Conservation (phyloP, 371 early-diverging fungal genomes). For the Syncephalastrum contaminatum region DNA sequence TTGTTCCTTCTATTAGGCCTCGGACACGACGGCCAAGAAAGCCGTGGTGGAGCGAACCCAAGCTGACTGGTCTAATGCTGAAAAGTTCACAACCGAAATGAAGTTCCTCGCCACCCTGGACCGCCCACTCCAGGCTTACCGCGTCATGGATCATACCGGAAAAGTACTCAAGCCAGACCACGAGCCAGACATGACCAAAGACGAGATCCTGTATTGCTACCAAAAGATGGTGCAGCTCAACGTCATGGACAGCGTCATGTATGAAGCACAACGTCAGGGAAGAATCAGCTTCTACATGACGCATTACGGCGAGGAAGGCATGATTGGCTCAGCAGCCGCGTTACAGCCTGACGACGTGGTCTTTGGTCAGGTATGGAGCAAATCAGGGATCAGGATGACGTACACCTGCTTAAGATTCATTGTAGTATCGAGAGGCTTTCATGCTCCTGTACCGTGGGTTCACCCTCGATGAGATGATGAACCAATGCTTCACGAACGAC, state of each 20-base stretch:
- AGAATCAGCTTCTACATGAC: slow-evolving; percentile 99
- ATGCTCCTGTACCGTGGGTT: slow-evolving; percentile 93
- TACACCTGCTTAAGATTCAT: background rate
- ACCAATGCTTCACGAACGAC: slow-evolving; percentile 94
- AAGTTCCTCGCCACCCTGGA: slow-evolving; percentile 6
- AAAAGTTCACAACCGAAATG: slow-evolving; percentile 15
- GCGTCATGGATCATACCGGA: slow-evolving; percentile 92
- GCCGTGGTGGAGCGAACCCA: too few species aligned
- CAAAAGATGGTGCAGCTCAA: slow-evolving; percentile 87
- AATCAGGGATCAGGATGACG: slow-evolving; percentile 1
- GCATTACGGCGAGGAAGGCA: slow-evolving; percentile 96
- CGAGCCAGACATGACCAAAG: slow-evolving; percentile 81
- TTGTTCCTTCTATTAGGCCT: too few species aligned
- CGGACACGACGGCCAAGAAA: too few species aligned
- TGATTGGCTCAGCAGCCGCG: slow-evolving; percentile 91
- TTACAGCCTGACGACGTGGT: slow-evolving; percentile 82
- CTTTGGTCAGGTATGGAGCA: slow-evolving; percentile 77
- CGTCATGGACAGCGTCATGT: slow-evolving; percentile 90
- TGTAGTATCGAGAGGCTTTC: slow-evolving; percentile 94
- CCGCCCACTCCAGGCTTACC: slow-evolving; percentile 80
- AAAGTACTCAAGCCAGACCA: slow-evolving; percentile 65
- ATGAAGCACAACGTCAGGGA: slow-evolving; percentile 97
- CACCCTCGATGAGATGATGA: slow-evolving; percentile 89
- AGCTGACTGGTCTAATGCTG: slow-evolving; percentile 12
- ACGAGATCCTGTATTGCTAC: slow-evolving; percentile 77